Conservation (phyloP, 805 yeast species). For the Limtongia smithiae region DNA sequence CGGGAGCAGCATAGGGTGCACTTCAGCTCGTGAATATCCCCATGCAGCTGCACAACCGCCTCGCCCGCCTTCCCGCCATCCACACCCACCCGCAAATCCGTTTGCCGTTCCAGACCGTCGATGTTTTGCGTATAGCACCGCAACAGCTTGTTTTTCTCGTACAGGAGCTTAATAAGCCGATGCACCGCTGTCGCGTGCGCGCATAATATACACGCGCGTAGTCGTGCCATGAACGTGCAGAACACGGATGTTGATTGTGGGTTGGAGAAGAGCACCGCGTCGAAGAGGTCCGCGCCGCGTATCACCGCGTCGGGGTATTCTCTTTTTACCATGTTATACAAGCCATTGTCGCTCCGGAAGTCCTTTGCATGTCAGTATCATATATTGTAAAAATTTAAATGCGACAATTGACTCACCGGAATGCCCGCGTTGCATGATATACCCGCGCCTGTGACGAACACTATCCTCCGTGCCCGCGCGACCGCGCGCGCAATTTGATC, state of each 20-base stretch:
- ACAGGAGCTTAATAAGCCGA: constrained; percentile 59
- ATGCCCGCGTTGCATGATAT: constrained; percentile 96
- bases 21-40: constrained; percentile 70
- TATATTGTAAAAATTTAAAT: neutral
- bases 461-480: constrained; percentile 16
- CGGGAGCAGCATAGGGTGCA: constrained; percentile 68
- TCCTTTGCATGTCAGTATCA: constrained; percentile 41
- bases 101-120: constrained; percentile 73
- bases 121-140: constrained; percentile 94
- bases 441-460: constrained; percentile 68
- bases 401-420: constrained; percentile 45
- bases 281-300: constrained; percentile 89
- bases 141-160: constrained; percentile 61
- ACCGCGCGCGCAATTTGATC: constrained; percentile 11
- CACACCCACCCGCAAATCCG: constrained; percentile 61
- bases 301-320: constrained; percentile 59
- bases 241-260: constrained; percentile 65
- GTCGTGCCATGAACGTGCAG: constrained; percentile 81
- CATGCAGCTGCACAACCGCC: constrained; percentile 90
- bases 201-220: constrained; percentile 57
- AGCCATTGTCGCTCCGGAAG: constrained; percentile 78
- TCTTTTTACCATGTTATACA: constrained; percentile 67
- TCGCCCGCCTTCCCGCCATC: constrained; percentile 51
- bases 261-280: constrained; percentile 72
- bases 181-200: constrained; percentile 88